A percentile compares a stretch with the other conserved stretches of the same genome.
Evolutionary conservation across 1,284 basidiomycete species (phyloP).

Genomic region (Peniophora sp.): DNA sequence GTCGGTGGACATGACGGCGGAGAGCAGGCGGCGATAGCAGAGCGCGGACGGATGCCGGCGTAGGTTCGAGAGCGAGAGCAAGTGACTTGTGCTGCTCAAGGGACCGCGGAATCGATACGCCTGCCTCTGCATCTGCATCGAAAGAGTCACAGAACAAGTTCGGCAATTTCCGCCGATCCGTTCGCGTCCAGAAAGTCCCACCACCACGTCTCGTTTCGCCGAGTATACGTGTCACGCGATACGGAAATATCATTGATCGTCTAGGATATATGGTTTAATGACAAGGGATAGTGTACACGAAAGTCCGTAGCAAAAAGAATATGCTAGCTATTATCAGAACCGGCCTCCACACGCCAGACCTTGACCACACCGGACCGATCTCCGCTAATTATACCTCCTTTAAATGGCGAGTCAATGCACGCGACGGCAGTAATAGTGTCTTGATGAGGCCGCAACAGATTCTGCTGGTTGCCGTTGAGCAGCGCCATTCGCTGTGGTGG

Average conservation of each 20-base stretch:
- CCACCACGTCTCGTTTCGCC: too few relatives aligned
- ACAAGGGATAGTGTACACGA: neutral
- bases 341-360: conserved; percentile 60
- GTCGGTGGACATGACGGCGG: conserved; percentile 14
- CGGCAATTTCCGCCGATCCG: neutral
- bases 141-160: conserved; percentile 8
- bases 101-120: conserved; percentile 15
- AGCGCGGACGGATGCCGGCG: neutral
- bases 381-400: conserved; percentile 79
- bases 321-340: neutral
- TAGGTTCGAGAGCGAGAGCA: neutral
- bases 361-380: conserved; percentile 78
- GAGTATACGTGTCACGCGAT: neutral
- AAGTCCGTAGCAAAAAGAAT: too few relatives aligned
- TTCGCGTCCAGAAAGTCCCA: too few relatives aligned
- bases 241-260: neutral
- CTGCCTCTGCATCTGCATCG: conserved; percentile 15
- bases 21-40: neutral
- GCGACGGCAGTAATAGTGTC: conserved; percentile 78
- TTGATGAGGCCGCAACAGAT: conserved; percentile 69
- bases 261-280: neutral
- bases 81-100: neutral
- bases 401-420: conserved; percentile 82
- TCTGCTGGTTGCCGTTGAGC: conserved; percentile 75
- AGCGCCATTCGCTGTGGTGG: conserved; percentile 68